Conservation (phyloP, 768 basidiomycete genomes). For the Auricularia cornea region DNA sequence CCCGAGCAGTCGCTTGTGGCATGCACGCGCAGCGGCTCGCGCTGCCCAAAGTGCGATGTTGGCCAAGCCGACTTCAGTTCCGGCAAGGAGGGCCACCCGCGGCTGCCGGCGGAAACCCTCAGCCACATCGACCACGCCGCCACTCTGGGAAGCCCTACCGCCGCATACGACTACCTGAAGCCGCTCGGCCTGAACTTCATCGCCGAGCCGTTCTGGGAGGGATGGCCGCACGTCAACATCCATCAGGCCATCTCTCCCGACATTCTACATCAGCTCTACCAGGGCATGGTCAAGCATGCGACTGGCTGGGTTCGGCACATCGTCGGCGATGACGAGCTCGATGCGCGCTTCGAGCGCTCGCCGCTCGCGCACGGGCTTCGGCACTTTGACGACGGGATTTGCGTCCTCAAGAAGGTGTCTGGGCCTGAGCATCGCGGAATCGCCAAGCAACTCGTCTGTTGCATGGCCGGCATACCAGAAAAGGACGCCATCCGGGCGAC, state of each 20-base stretch:
- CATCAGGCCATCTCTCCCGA: constrained; percentile 12
- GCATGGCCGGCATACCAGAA: background rate
- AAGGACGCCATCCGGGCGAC: background rate
- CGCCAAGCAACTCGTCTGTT: background rate
- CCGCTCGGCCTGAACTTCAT: constrained; percentile 1
- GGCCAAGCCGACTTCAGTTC: too few relatives aligned
- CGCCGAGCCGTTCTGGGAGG: constrained; percentile 12
- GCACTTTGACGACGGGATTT: constrained; percentile 10
- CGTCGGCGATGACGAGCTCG: constrained; percentile 23
- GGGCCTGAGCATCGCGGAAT: constrained; percentile 6
- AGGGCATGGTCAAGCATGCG: constrained; percentile 11
- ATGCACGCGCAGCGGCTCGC: background rate
- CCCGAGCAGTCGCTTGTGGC: constrained; percentile 6
- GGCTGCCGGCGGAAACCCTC: too few relatives aligned
- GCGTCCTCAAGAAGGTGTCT: constrained; percentile 4
- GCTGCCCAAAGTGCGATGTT: background rate
- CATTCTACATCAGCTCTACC: constrained; percentile 14
- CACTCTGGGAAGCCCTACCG: too few relatives aligned
- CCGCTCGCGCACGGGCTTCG: constrained; percentile 6
- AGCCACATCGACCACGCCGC: too few relatives aligned
- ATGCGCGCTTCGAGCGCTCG: constrained; percentile 3
- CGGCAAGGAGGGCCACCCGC: too few relatives aligned
- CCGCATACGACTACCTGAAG: too few relatives aligned
- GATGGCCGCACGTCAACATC: constrained; percentile 10
- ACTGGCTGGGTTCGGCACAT: constrained; percentile 1